These are phyloP conservation scores for Mimosa pudica DNA, from an alignment of 306 rosid genomes.

Conservation along the genomic window DNA sequence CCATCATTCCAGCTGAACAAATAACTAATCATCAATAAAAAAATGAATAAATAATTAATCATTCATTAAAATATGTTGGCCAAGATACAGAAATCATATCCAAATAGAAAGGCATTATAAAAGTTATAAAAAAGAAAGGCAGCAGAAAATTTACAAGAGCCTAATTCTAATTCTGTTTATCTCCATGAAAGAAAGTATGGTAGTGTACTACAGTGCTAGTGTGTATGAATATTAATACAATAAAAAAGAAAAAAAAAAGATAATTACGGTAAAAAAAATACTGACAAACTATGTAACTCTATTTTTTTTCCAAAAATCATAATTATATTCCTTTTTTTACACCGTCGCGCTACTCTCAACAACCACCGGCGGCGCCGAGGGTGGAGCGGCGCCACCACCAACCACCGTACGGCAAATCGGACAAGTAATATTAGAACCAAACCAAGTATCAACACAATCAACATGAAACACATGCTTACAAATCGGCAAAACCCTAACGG, in stretches of 20 bases:
- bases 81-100: neutral
- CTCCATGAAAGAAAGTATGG: too few species aligned
- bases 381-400: constrained; percentile 28
- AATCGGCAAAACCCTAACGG: constrained; percentile 47
- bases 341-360: constrained; percentile 28
- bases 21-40: too few species aligned
- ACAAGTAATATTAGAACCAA: constrained; percentile 50
- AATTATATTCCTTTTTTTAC: neutral
- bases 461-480: constrained; percentile 57
- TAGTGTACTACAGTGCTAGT: too few species aligned
- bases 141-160: neutral
- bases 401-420: constrained; percentile 53
- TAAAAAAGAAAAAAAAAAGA: neutral
- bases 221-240: too few species aligned
- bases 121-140: neutral
- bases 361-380: constrained; percentile 32
- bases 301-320: neutral
- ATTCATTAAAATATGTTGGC: too few species aligned
- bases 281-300: too few species aligned
- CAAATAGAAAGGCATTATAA: neutral
- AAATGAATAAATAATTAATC: too few species aligned
- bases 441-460: constrained; percentile 63
- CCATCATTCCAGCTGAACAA: neutral
- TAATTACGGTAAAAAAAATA: neutral
- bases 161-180: neutral